Conservation (phyloP, 2,329 filamentous ascomycete genomes). For the Xylariaceae sp. region DNA sequence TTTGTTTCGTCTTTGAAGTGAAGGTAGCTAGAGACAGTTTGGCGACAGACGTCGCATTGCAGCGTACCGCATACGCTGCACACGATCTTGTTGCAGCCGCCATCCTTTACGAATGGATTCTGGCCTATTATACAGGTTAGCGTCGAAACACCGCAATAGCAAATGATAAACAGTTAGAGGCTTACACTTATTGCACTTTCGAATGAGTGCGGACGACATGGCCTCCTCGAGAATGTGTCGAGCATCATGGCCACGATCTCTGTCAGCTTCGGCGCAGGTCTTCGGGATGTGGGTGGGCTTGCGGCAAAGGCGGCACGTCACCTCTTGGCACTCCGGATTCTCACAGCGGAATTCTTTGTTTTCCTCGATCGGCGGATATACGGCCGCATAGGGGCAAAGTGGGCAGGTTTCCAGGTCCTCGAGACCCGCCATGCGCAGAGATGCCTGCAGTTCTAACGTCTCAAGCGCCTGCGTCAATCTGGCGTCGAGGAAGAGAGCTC, state of each 20-base stretch:
- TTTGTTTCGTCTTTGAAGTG: conserved; percentile 59
- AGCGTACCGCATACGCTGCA: conserved; percentile 57
- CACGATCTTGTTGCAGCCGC: conserved; percentile 78
- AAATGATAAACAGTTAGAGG: neutral
- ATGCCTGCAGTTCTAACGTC: conserved; percentile 64
- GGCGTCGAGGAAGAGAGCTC: conserved; percentile 52
- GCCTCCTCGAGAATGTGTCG: conserved; percentile 74
- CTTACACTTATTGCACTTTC: conserved; percentile 64
- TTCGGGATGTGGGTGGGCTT: conserved; percentile 65
- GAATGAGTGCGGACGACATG: conserved; percentile 73
- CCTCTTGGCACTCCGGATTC: conserved; percentile 56
- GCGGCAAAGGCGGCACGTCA: conserved; percentile 65
- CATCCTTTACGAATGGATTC: conserved; percentile 73
- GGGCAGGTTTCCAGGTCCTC: conserved; percentile 71
- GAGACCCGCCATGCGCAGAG: conserved; percentile 63
- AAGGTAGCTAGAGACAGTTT: conserved; percentile 54
- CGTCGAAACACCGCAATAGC: neutral
- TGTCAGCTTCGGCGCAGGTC: conserved; percentile 62
- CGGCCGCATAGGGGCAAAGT: conserved; percentile 75
- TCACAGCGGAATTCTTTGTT: conserved; percentile 71
- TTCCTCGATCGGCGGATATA: conserved; percentile 60
- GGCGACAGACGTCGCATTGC: conserved; percentile 68
- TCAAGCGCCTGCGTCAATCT: conserved; percentile 59
- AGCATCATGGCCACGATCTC: conserved; percentile 53
- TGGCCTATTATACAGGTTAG: conserved; percentile 40